These are phyloP conservation scores for Hypseocharis bilobata DNA, from an alignment of 441 rosid genomes.

Conservation along the genomic window DNA sequence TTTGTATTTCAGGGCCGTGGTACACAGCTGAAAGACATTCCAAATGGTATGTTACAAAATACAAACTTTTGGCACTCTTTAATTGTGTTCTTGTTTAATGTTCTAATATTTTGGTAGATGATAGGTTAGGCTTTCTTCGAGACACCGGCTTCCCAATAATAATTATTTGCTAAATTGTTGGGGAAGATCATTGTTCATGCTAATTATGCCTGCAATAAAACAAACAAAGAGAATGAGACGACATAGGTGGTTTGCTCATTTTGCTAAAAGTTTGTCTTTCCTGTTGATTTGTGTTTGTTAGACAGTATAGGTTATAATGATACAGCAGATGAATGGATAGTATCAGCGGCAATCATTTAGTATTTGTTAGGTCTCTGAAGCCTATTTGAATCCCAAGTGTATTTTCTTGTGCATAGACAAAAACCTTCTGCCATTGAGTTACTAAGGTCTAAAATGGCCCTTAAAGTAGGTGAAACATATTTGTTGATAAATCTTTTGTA, in stretches of 20 bases:
- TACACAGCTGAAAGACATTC: slow-evolving; percentile 75
- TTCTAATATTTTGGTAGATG: not conserved
- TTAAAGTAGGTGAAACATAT: not conserved
- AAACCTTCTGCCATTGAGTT: not conserved
- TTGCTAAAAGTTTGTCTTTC: too few relatives aligned
- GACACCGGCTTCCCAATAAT: too few relatives aligned
- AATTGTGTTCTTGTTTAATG: not conserved
- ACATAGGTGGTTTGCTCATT: too few relatives aligned
- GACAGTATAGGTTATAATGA: not conserved
- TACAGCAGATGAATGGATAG: not conserved
- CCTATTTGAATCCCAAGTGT: not conserved
- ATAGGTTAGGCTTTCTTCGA: too few relatives aligned
- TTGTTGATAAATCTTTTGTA: too few relatives aligned
- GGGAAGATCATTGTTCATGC: too few relatives aligned
- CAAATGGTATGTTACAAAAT: slow-evolving; percentile 50
- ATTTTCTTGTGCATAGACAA: not conserved
- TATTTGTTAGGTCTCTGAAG: not conserved
- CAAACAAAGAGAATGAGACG: too few relatives aligned
- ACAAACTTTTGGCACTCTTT: too few relatives aligned
- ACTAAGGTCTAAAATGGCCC: not conserved
- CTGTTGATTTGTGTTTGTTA: too few relatives aligned
- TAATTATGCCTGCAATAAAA: too few relatives aligned
- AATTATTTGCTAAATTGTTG: too few relatives aligned
- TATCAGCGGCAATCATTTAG: not conserved
- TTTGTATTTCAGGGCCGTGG: slow-evolving; percentile 84